These are phyloP conservation scores for Lactarius sanguifluus DNA, from an alignment of 768 basidiomycete species.

Conservation along the genomic window DNA sequence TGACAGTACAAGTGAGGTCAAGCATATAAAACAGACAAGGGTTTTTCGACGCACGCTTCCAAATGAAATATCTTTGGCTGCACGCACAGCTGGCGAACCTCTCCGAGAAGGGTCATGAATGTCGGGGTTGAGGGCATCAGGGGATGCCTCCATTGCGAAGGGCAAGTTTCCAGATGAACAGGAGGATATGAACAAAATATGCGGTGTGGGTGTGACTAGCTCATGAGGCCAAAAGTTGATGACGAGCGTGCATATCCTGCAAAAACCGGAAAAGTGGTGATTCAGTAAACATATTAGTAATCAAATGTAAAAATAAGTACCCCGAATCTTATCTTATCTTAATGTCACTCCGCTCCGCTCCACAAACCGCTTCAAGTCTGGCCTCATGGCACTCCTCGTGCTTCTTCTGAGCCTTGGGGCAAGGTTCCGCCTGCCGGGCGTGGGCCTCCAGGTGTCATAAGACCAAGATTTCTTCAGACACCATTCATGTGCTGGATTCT, in stretches of 20 bases:
- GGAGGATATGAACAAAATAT: not conserved
- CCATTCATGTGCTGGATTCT: not conserved
- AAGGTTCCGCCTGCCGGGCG: not conserved
- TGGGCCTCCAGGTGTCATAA: not conserved
- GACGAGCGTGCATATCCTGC: not conserved
- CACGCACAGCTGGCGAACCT: conserved; percentile 30
- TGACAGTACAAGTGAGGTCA: not conserved
- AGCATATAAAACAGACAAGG: not conserved
- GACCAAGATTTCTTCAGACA: not conserved
- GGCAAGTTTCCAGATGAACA: not conserved
- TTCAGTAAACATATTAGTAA: not conserved
- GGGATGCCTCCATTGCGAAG: conserved; percentile 30
- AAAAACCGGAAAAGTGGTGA: not conserved
- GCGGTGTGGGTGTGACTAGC: not conserved
- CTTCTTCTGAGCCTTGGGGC: not conserved
- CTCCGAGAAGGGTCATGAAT: conserved; percentile 14
- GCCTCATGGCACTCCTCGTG: not conserved
- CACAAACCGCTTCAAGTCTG: not conserved
- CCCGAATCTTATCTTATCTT: conserved; percentile 17
- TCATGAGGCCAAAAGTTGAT: not conserved
- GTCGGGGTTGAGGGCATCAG: conserved; percentile 26
- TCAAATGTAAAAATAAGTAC: not conserved
- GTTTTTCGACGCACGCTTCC: conserved; percentile 32
- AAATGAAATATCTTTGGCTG: conserved; percentile 34
- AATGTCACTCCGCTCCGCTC: not conserved